Evolutionary conservation across 495 filamentous ascomycete species (phyloP), one percentile per base, ranked within the genome.

Genomic region (Penicillium egyptiacum): DNA sequence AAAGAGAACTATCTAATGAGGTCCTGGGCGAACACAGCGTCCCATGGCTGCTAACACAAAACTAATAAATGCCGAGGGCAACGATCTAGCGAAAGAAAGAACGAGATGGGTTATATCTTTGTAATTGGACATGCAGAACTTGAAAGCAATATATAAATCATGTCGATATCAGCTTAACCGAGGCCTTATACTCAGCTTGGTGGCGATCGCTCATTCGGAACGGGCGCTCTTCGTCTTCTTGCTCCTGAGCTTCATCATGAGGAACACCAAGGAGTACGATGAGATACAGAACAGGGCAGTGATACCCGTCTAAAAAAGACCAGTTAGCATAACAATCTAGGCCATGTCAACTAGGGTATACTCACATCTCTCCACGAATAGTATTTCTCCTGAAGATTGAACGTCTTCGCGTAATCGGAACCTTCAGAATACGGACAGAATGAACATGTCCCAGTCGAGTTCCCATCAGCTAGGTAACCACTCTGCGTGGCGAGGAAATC

Each of bases 391-490:
- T 59, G 51, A 20, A 75, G 46, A 46, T 75, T 77, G 56, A 74
- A 77, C 0, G 67, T 64, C 49, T 70, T 74, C 1, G 72, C 74
- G 51, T 73, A 77, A 44, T 77, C 74, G 3, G 72, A 68, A 4
- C 73, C 73, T 1, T 56, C 64, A 1, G 66, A 65, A 37, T 75
- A 76, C 35, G 81, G 59, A 70, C 90, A 94, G 72, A 82, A 92
- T 2, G 66, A 59, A 70, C 90, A 95, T 30, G 76, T 64, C 0
- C 56, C 55, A 0, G 80, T 88, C 4, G 78, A 74, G 28, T 75
- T 73, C 5, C 76, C 65, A 60, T 88, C 76, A 20, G 75, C 58
- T 16, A 92, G 73, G 51, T 86, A 87, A 2, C 88, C 88, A 2
- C 83, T 73, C 0, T 72, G 68, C 0, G 58, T 55, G 0, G 59